These are phyloP conservation scores for Phytophthora fragariae DNA, from an alignment of 352 stramenopile genomes.

Conservation along the genomic window DNA sequence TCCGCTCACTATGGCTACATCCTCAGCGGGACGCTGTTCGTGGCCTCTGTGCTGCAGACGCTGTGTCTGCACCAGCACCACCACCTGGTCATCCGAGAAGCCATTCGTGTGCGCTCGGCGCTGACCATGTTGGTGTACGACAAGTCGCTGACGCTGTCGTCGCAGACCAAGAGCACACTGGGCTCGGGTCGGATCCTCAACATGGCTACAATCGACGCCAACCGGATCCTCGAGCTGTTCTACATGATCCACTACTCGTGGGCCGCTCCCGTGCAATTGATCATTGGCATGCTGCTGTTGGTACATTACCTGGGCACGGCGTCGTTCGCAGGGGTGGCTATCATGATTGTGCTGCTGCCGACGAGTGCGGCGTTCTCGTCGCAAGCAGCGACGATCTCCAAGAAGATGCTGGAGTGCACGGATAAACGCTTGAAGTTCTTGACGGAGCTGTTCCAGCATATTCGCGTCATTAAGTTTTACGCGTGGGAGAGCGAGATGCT, in stretches of 20 bases:
- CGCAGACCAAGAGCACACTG: conserved; percentile 60
- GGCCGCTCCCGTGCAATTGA: conserved; percentile 65
- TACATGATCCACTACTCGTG: conserved; percentile 70
- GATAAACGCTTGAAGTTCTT: conserved; percentile 66
- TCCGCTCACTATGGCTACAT: conserved; percentile 64
- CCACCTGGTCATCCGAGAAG: conserved; percentile 70
- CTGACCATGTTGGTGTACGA: conserved; percentile 74
- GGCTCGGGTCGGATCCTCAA: conserved; percentile 92
- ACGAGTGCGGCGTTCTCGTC: conserved; percentile 50
- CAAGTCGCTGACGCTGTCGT: conserved; percentile 65
- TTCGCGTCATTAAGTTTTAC: conserved; percentile 83
- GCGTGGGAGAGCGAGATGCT: conserved; percentile 76
- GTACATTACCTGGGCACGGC: conserved; percentile 58
- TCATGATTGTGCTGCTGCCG: conserved; percentile 68
- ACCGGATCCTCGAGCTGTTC: conserved; percentile 90
- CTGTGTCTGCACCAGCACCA: conserved; percentile 77
- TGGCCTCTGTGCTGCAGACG: conserved; percentile 55
- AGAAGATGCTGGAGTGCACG: conserved; percentile 53
- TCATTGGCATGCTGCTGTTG: conserved; percentile 63
- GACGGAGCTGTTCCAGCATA: conserved; percentile 67
- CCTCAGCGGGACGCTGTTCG: conserved; percentile 55
- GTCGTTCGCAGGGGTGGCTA: conserved; percentile 58
- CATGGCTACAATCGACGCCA: conserved; percentile 94
- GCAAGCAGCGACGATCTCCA: conserved; percentile 47
- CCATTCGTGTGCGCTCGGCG: conserved; percentile 67